Base-by-base conservation (phyloP, 2,329 filamentous ascomycete genomes). In the Zymoseptoria pseudotritici region DNA sequence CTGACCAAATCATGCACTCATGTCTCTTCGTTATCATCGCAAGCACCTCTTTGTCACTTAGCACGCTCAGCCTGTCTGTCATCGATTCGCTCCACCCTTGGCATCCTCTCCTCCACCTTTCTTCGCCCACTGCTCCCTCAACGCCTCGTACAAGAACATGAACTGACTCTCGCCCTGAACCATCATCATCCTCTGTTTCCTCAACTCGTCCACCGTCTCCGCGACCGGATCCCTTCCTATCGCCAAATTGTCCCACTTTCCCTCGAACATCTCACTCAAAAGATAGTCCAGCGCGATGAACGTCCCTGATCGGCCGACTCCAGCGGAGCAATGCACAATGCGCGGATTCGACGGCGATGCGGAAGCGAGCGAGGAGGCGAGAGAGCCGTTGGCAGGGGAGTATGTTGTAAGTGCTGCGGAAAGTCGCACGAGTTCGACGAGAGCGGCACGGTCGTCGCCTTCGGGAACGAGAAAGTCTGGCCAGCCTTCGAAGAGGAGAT, bases 281-380 rank as follows among this genome's bases (percentile, higher is more conserved):
- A 99, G 83, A 74, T 95, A 91, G 75, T 97, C 94, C n/a, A 99
- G 82, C 1, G 91, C 89, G 69, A 99, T 96, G 72, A 97, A 99
- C 0, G 94, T 97, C 36, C 94, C 94, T 7, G 90, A 96, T 58
- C 94, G 86, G 11, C 94, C 94, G 13, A 99, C 93, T 49, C 94
- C 94, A 7, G 94, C 94, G 71, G 90, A 96, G 78, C 80, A 82
- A 60, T 82, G 80, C 2, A 82, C 75, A 61, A 97, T 86, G 58
- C 93, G 86, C 4, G 93, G 90, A 68, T 89, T 91, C 53, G 64
- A 62, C 54, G 71, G 66, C 31, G 68, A 65, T 8, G 65, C 60
- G 50, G 59, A 58, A n/a, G 66, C 61, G n/a, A 67, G 62, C 51
- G 68, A 67, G 22, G 61, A 53, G 72, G 75, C 61, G 54, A 67